phyloP scores from a whole-genome alignment of 2,329 filamentous ascomycete species.

The Penicillium sp. region DNA sequence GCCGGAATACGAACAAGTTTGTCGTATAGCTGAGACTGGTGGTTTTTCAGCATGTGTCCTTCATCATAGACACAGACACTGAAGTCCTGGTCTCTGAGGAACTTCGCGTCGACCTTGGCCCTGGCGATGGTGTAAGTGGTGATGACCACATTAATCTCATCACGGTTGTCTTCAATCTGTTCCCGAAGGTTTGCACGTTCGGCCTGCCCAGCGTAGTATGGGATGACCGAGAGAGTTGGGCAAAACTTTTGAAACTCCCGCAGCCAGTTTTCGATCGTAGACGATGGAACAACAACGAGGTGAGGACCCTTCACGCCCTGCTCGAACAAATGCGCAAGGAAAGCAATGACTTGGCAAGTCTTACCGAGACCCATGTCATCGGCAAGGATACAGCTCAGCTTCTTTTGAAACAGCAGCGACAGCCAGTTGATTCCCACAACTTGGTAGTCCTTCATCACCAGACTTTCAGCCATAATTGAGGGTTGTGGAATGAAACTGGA shows the following conservation, averaged over 20 bases:
- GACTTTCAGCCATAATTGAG: slow-evolving; percentile 70
- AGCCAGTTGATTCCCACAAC: slow-evolving; percentile 95
- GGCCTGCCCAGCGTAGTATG: slow-evolving; percentile 70
- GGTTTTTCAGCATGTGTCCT: slow-evolving; percentile 90
- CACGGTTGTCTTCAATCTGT: slow-evolving; percentile 63
- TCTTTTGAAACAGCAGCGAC: slow-evolving; percentile 74
- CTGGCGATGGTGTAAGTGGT: slow-evolving; percentile 71
- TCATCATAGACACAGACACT: slow-evolving; percentile 79
- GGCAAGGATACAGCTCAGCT: slow-evolving; percentile 85
- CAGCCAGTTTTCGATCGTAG: slow-evolving; percentile 94
- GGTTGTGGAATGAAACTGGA: slow-evolving; percentile 65
- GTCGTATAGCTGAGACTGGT: slow-evolving; percentile 76
- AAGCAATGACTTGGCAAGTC: slow-evolving; percentile 93
- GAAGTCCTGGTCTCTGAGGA: slow-evolving; percentile 62
- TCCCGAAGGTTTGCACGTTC: slow-evolving; percentile 69
- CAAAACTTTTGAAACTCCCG: slow-evolving; percentile 88
- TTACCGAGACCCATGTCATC: slow-evolving; percentile 97
- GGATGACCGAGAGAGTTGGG: slow-evolving; percentile 68
- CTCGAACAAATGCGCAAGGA: slow-evolving; percentile 80
- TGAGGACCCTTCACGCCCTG: slow-evolving; percentile 69
- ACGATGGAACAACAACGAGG: slow-evolving; percentile 86
- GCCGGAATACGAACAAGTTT: slow-evolving; percentile 76
- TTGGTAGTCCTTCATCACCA: slow-evolving; percentile 89
- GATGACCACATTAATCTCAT: slow-evolving; percentile 68
- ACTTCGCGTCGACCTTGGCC: slow-evolving; percentile 61